Conservation (phyloP, 768 basidiomycete genomes). For the Leucosporidium scottii region DNA sequence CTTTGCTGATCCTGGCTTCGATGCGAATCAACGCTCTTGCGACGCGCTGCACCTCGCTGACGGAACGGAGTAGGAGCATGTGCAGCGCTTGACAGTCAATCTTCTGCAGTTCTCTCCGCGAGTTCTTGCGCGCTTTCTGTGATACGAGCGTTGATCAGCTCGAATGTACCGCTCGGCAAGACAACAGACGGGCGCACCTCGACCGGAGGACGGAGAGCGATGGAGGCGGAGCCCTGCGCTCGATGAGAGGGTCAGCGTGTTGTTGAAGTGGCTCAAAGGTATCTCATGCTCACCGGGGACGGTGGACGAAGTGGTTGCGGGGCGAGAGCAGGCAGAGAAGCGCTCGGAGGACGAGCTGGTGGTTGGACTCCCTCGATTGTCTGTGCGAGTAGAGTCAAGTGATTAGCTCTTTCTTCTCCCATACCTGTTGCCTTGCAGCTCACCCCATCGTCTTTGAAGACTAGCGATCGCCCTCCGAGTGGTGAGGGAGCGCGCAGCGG, state of each 20-base stretch:
- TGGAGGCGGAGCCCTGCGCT: neutral
- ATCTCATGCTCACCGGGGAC: neutral
- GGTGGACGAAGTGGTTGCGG: neutral
- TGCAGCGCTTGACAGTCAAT: constrained; percentile 3
- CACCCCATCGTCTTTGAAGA: neutral
- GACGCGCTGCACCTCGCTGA: neutral
- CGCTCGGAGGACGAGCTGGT: neutral
- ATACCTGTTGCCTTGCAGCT: neutral
- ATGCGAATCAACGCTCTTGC: neutral
- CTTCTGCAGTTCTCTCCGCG: neutral
- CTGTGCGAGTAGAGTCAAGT: neutral
- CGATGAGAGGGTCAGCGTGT: neutral
- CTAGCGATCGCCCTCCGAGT: neutral
- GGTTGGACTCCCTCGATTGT: neutral
- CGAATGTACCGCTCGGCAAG: neutral
- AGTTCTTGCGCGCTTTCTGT: constrained; percentile 1
- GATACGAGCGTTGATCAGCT: neutral
- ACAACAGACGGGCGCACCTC: neutral
- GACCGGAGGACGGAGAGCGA: neutral
- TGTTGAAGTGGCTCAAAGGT: neutral
- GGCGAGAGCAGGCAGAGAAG: too few relatives aligned
- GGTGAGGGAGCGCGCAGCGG: neutral
- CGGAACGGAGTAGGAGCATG: neutral
- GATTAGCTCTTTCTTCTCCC: neutral
- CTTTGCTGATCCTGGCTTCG: neutral